phyloP scores from a whole-genome alignment of 2,329 filamentous ascomycete genomes.

The Trichophaea hybrida region DNA sequence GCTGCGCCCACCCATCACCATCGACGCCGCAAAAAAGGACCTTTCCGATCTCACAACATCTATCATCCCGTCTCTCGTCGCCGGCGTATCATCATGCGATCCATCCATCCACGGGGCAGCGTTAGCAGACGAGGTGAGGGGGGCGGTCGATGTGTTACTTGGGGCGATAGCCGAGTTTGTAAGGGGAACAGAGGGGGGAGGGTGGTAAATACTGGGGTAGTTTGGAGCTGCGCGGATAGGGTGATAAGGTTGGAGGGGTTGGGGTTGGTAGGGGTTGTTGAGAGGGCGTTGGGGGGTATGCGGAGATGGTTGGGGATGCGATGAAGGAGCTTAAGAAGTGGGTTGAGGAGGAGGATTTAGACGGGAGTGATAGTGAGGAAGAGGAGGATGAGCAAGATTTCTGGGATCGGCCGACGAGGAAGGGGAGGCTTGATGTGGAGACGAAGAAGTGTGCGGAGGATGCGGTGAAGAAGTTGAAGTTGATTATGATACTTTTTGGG shows the following conservation, averaged over 20 bases:
- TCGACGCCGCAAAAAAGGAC: conserved; percentile 13
- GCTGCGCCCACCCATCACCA: conserved; percentile 15
- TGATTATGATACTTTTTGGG: conserved; percentile 12
- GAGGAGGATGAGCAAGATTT: conserved; percentile 9
- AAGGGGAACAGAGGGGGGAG: conserved; percentile 1
- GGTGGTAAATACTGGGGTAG: conserved; percentile 15
- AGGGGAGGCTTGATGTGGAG: conserved; percentile 8
- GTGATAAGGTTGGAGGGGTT: conserved; percentile 12
- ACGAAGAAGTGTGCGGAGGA: conserved; percentile 8
- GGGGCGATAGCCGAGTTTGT: conserved; percentile 11
- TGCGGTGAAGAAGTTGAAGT: conserved; percentile 17
- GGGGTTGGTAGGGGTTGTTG: conserved; percentile 5
- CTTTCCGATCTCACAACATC: conserved; percentile 12
- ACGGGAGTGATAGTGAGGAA: neutral
- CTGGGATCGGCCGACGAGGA: conserved; percentile 16
- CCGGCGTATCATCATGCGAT: conserved; percentile 5
- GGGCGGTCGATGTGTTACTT: conserved; percentile 12
- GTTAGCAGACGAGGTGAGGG: conserved; percentile 4
- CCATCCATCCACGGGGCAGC: conserved; percentile 6
- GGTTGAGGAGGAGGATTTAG: conserved; percentile 5
- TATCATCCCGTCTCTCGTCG: conserved; percentile 13
- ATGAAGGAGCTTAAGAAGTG: conserved; percentile 15
- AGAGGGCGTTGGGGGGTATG: conserved; percentile 5
- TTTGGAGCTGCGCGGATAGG: conserved; percentile 16
- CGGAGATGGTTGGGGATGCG: conserved; percentile 17